These are phyloP conservation scores for Ambispora gerdemannii DNA, from an alignment of 192 early-diverging fungal genomes.

Conservation along the genomic window DNA sequence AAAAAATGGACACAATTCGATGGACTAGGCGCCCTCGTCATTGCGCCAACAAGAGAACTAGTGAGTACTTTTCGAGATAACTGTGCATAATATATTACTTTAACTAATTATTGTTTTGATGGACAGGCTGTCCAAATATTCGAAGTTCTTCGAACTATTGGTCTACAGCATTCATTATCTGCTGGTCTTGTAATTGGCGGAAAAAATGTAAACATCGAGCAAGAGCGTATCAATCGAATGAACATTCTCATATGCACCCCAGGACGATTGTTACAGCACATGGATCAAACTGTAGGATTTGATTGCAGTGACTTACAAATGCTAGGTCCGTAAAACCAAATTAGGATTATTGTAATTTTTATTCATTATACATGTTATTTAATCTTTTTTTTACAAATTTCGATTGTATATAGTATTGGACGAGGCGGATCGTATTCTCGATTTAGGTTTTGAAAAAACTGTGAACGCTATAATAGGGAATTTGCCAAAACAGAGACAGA, in stretches of 20 bases:
- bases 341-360: conserved; percentile 19
- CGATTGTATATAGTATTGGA: conserved; percentile 56
- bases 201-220: conserved; percentile 81
- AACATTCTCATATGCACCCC: conserved; percentile 83
- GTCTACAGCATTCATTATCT: conserved; percentile 72
- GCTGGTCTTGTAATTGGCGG: conserved; percentile 94
- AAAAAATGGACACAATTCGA: conserved; percentile 78
- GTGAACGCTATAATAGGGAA: conserved; percentile 82
- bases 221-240: conserved; percentile 69
- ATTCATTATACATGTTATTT: not conserved
- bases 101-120: conserved; percentile 5
- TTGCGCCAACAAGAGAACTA: conserved; percentile 81
- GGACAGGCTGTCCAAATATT: conserved; percentile 85
- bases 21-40: conserved; percentile 77
- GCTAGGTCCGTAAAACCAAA: conserved; percentile 47
- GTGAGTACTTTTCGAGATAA: not conserved
- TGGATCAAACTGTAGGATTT: conserved; percentile 91
- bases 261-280: conserved; percentile 81
- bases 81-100: not conserved
- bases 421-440: conserved; percentile 83
- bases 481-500: conserved; percentile 82
- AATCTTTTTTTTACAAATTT: not conserved
- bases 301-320: conserved; percentile 74
- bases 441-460: conserved; percentile 81
- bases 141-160: conserved; percentile 73